Conservation (phyloP, 257 asterid genomes). For the Schizonepeta tenuifolia region DNA sequence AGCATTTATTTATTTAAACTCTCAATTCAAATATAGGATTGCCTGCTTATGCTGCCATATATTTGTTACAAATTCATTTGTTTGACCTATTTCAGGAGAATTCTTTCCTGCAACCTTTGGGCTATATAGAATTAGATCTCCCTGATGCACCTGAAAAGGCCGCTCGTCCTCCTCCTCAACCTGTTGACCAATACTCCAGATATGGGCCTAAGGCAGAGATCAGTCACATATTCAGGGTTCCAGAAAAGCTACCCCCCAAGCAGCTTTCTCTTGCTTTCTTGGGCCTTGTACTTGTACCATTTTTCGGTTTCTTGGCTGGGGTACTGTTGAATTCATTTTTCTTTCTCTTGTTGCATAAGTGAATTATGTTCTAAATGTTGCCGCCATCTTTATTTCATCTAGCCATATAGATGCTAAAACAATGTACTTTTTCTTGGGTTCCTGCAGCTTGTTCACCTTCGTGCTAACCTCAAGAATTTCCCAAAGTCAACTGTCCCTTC, state of each 20-base stretch:
- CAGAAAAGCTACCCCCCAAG: slow-evolving; percentile 83
- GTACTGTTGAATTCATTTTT: slow-evolving; percentile 40
- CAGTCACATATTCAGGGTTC: slow-evolving; percentile 81
- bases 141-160: slow-evolving; percentile 95
- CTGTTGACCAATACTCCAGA: slow-evolving; percentile 71
- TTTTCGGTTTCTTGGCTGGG: slow-evolving; percentile 89
- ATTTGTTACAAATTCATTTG: slow-evolving; percentile 24
- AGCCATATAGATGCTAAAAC: slow-evolving; percentile 20
- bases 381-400: neutral
- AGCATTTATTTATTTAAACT: too few relatives aligned
- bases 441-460: slow-evolving; percentile 68
- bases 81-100: slow-evolving; percentile 70
- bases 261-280: slow-evolving; percentile 81
- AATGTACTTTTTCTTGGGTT: slow-evolving; percentile 18
- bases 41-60: slow-evolving; percentile 21
- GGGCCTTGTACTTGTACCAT: slow-evolving; percentile 78
- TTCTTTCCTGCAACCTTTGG: slow-evolving; percentile 82
- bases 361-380: slow-evolving; percentile 7
- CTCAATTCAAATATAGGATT: neutral
- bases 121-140: slow-evolving; percentile 78
- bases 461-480: slow-evolving; percentile 80
- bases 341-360: slow-evolving; percentile 23
- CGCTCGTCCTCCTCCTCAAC: slow-evolving; percentile 83
- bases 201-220: slow-evolving; percentile 94
- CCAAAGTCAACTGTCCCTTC: slow-evolving; percentile 72